phyloP scores from a whole-genome alignment of 2,329 filamentous ascomycete genomes.

The Arthrobotrys iridis region DNA sequence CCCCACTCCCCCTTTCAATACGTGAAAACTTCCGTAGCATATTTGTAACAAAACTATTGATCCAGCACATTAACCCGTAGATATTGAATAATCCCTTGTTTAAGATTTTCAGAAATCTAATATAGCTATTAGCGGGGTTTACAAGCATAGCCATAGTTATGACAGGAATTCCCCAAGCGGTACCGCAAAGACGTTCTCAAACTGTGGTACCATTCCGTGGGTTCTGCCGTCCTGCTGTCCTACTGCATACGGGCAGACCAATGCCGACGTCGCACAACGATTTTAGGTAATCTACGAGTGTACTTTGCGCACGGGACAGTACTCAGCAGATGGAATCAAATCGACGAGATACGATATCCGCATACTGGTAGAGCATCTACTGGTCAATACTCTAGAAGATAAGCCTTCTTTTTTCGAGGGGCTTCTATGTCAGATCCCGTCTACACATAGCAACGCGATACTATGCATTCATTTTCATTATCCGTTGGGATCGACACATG shows the following conservation, averaged over 20 bases:
- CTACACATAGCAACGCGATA: constrained; percentile 7
- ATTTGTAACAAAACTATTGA: constrained; percentile 19
- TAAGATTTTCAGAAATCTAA: neutral
- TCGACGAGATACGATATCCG: constrained; percentile 9
- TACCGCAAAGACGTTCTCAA: neutral
- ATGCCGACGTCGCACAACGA: constrained; percentile 13
- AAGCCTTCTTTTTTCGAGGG: constrained; percentile 28
- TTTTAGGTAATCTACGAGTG: constrained; percentile 8
- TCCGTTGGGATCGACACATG: constrained; percentile 54
- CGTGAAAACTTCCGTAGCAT: constrained; percentile 5
- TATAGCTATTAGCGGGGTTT: constrained; percentile 8
- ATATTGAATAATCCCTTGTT: constrained; percentile 8
- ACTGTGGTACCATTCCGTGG: constrained; percentile 7
- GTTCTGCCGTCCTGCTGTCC: constrained; percentile 12
- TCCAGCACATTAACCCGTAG: neutral
- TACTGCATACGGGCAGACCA: neutral
- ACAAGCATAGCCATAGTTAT: constrained; percentile 9
- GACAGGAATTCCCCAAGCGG: neutral
- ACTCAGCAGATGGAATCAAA: neutral
- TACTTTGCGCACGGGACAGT: constrained; percentile 1
- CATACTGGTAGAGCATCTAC: constrained; percentile 37
- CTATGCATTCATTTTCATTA: constrained; percentile 44
- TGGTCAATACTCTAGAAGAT: constrained; percentile 21
- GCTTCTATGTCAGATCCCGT: constrained; percentile 32
- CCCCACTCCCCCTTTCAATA: too few species aligned